phyloP scores from a whole-genome alignment of 1,284 basidiomycete genomes.

The Austroboletus niveus region DNA sequence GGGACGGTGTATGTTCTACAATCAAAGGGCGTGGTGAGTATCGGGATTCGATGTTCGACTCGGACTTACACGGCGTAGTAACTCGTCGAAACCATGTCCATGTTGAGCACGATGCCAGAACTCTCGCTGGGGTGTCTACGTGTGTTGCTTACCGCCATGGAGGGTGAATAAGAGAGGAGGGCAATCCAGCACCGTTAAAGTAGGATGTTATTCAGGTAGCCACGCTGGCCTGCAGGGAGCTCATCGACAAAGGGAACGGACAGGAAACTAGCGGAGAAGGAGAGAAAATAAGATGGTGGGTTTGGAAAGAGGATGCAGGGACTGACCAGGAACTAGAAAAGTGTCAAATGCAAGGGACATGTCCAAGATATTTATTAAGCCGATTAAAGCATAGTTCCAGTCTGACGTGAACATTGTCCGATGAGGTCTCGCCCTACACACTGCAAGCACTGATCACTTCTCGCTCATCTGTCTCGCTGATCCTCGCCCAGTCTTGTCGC shows the following conservation, averaged over 20 bases:
- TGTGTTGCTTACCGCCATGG: conserved; percentile 16
- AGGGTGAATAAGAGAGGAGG: conserved; percentile 2
- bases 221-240: background rate
- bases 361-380: background rate
- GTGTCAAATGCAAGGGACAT: conserved; percentile 10
- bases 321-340: background rate
- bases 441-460: conserved; percentile 20
- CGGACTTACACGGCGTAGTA: conserved; percentile 52
- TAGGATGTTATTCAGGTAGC: conserved; percentile 18
- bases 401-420: conserved; percentile 17
- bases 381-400: background rate
- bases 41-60: background rate
- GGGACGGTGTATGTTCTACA: conserved; percentile 61
- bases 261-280: background rate
- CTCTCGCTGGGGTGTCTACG: conserved; percentile 36
- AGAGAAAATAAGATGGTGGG: background rate
- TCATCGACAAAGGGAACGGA: conserved; percentile 15
- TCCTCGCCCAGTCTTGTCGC: conserved; percentile 38
- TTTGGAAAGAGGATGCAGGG: background rate
- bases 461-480: background rate
- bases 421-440: conserved; percentile 23
- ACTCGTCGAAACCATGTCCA: conserved; percentile 49
- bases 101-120: conserved; percentile 50
- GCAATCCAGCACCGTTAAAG: background rate
- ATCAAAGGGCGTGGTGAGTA: background rate